Base-by-base conservation (phyloP, 2,329 filamentous ascomycete species). In the Colletotrichum lindemuthianum region DNA sequence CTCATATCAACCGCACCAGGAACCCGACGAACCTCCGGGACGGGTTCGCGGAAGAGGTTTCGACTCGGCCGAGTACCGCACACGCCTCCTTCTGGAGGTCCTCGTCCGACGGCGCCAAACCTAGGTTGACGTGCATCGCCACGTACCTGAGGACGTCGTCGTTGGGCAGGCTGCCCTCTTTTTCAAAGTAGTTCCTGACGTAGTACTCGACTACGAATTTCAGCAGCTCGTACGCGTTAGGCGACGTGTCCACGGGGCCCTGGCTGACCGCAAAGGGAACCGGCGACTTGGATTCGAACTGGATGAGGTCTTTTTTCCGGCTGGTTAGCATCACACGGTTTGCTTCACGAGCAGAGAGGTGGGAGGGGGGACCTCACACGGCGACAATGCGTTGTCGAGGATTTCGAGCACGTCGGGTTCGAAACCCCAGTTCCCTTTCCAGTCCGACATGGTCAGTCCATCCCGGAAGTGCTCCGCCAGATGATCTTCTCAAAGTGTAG, bases 381-480 rank as follows among this genome's bases (percentile, higher is more conserved):
- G 78, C 15, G 77, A 76, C 57, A 81, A 78, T n/a, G 77, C 72
- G 48, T 79, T 79, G 55, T 79, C 77, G 2, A 80, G 70, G 60
- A 77, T 75, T 9, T 76, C 73, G 24, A 76, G 65, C 0, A 79
- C 72, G 0, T 69, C 61, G 1, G 68, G 60, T 32, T 80, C 77
- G 32, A 81, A 79, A 2, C 79, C 79, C 75, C 79, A 79, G 50
- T 78, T 76, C 12, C 80, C 79, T 45, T 77, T 73, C 79, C 79
- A 82, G 34, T 81, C 75, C n/a, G 72, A 73, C 78, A 82, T 81
- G 13, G 71, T 77, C 48, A 72, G 74, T 1, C 79, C 79, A 0
- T 70, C 71, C 49, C 77, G 79, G 36, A 81, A 82, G 61, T 82
- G 79, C 2, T 78, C 75, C 0, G 78, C 78, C 0, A 82, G 68